Conservation (phyloP, 2,329 filamentous ascomycete genomes). For the Clarireedia paspali region DNA sequence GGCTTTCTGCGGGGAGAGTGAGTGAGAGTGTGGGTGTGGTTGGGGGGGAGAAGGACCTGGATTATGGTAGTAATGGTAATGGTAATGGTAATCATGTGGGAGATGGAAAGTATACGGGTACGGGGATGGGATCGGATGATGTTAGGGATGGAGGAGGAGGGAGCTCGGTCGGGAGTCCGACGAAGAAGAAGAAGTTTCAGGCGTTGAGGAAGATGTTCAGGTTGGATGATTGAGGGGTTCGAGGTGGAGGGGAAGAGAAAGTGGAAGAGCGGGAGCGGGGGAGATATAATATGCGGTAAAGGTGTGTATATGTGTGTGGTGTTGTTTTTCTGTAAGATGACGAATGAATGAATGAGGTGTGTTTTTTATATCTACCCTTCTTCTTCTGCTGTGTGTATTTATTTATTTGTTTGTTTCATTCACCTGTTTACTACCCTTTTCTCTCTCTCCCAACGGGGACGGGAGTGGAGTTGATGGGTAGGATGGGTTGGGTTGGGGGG, state of each 20-base stretch:
- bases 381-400: too few species aligned
- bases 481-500: too few species aligned
- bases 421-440: too few species aligned
- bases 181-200: conserved; percentile 62
- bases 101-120: conserved; percentile 21
- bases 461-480: too few species aligned
- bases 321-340: too few species aligned
- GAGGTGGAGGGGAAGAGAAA: background rate
- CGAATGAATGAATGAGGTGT: too few species aligned
- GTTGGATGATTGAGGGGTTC: conserved; percentile 39
- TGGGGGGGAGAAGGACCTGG: conserved; percentile 10
- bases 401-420: too few species aligned
- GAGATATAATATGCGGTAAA: too few species aligned
- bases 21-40: background rate
- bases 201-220: conserved; percentile 58
- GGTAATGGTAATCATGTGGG: conserved; percentile 17
- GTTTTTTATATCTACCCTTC: too few species aligned
- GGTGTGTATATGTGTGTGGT: too few species aligned
- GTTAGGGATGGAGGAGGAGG: conserved; percentile 14
- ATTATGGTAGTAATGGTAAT: conserved; percentile 9
- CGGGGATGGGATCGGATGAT: conserved; percentile 13
- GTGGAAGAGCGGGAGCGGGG: background rate
- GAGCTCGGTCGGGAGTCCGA: conserved; percentile 8
- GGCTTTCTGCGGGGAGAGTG: conserved; percentile 15
- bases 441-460: too few species aligned